phyloP scores from a whole-genome alignment of 2,329 filamentous ascomycete species.

The Colletotrichum sojae region DNA sequence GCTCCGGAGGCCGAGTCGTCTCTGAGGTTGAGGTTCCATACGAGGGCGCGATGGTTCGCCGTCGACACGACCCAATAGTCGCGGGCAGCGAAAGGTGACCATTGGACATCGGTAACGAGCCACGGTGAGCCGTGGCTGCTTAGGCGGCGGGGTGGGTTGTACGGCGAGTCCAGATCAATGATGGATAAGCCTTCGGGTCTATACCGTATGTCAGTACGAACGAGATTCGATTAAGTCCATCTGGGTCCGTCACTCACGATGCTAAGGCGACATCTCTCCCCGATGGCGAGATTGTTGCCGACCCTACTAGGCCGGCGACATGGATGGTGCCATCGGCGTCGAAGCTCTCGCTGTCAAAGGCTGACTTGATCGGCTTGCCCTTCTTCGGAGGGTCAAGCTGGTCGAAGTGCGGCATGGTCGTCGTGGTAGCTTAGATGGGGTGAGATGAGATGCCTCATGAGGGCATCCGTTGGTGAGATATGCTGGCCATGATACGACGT shows the following conservation, averaged over 20 bases:
- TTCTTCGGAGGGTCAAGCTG: constrained; percentile 66
- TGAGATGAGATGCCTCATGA: constrained; percentile 40
- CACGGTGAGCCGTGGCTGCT: constrained; percentile 88
- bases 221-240: neutral
- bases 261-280: constrained; percentile 92
- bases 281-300: constrained; percentile 92
- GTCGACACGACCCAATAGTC: constrained; percentile 96
- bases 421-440: constrained; percentile 41
- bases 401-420: constrained; percentile 65
- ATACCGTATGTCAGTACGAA: constrained; percentile 7
- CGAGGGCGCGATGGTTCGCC: constrained; percentile 92
- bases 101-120: constrained; percentile 96
- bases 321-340: constrained; percentile 87
- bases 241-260: constrained; percentile 65
- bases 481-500: constrained; percentile 35
- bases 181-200: constrained; percentile 89
- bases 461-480: constrained; percentile 33
- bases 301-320: constrained; percentile 85
- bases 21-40: constrained; percentile 90
- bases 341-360: constrained; percentile 90
- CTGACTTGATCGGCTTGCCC: constrained; percentile 73
- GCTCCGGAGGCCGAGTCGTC: constrained; percentile 79
- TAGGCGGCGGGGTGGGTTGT: constrained; percentile 86
- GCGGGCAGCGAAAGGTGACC: constrained; percentile 91
- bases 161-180: constrained; percentile 91